These are phyloP conservation scores for Mortierella sp. DNA, from an alignment of 371 early-diverging fungal genomes.

Conservation along the genomic window DNA sequence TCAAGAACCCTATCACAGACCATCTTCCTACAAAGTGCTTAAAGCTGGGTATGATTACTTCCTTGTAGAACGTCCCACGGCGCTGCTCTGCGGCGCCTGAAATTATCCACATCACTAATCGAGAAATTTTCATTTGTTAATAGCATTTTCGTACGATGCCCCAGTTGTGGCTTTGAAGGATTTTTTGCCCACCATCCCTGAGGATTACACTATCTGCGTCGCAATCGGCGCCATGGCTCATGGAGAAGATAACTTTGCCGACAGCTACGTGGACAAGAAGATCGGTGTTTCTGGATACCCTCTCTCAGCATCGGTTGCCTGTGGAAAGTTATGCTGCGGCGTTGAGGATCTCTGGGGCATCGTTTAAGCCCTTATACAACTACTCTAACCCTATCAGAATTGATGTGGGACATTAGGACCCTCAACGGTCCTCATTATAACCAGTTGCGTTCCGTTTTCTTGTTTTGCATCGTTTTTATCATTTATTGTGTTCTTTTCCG, in stretches of 20 bases:
- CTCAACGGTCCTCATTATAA: conserved; percentile 7
- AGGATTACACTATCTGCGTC: conserved; percentile 86
- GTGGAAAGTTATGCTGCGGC: conserved; percentile 90
- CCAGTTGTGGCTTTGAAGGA: conserved; percentile 86
- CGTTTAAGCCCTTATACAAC: conserved; percentile 62
- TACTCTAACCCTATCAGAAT: background rate
- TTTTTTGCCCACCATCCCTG: conserved; percentile 85
- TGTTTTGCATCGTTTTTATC: conserved; percentile 8
- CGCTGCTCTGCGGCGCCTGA: background rate
- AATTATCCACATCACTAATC: background rate
- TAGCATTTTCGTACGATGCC: conserved; percentile 94
- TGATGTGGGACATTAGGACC: background rate
- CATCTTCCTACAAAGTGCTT: conserved; percentile 92
- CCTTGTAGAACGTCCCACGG: background rate
- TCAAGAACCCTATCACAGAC: conserved; percentile 96
- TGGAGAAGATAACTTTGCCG: conserved; percentile 95
- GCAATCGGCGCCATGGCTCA: conserved; percentile 98
- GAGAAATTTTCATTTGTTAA: background rate
- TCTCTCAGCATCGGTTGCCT: conserved; percentile 95
- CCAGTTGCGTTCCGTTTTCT: background rate
- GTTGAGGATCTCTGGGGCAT: conserved; percentile 92
- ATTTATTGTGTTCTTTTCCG: conserved; percentile 14
- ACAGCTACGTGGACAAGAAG: conserved; percentile 95
- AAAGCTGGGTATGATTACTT: conserved; percentile 76
- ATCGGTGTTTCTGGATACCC: conserved; percentile 96